phyloP scores from a whole-genome alignment of 1,284 basidiomycete genomes.

The Moesziomyces antarcticus region DNA sequence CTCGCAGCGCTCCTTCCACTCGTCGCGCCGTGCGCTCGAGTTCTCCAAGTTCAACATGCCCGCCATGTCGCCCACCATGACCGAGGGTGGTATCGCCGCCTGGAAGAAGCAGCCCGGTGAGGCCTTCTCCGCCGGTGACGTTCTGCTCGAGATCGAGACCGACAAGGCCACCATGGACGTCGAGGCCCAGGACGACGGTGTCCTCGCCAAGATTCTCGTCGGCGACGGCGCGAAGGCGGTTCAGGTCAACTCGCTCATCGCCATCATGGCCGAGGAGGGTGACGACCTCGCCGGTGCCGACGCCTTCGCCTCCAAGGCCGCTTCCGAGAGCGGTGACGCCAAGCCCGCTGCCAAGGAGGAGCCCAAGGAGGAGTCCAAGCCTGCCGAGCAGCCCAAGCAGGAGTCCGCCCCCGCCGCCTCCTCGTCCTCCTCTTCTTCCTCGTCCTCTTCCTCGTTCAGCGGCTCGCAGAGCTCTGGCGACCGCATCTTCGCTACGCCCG shows the following conservation, averaged over 20 bases:
- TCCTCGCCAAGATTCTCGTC: slow-evolving; percentile 69
- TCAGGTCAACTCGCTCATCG: slow-evolving; percentile 68
- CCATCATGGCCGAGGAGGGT: slow-evolving; percentile 69
- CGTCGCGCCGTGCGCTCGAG: slow-evolving; percentile 48
- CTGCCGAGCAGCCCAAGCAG: slow-evolving; percentile 52
- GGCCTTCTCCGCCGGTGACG: slow-evolving; percentile 86
- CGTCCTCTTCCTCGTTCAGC: slow-evolving; percentile 42
- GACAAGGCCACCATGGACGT: slow-evolving; percentile 69
- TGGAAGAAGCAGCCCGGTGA: slow-evolving; percentile 99
- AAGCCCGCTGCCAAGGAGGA: slow-evolving; percentile 63
- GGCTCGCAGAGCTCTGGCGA: slow-evolving; percentile 41
- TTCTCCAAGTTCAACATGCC: slow-evolving; percentile 88
- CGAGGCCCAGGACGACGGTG: slow-evolving; percentile 70
- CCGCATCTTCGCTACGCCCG: slow-evolving; percentile 87
- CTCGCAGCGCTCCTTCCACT: slow-evolving; percentile 50
- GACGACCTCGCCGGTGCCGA: slow-evolving; percentile 74
- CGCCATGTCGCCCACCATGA: slow-evolving; percentile 99
- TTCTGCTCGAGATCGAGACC: slow-evolving; percentile 85
- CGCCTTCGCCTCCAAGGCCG: slow-evolving; percentile 76
- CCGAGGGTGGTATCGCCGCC: slow-evolving; percentile 93
- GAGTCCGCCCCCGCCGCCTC: slow-evolving; percentile 33
- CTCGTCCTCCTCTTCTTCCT: slow-evolving; percentile 25
- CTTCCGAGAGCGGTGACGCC: slow-evolving; percentile 56
- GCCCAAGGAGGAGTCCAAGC: slow-evolving; percentile 50
- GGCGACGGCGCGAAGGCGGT: slow-evolving; percentile 66